Base-by-base conservation (phyloP, 768 basidiomycete genomes). In the Lanmaoa rubissima region DNA sequence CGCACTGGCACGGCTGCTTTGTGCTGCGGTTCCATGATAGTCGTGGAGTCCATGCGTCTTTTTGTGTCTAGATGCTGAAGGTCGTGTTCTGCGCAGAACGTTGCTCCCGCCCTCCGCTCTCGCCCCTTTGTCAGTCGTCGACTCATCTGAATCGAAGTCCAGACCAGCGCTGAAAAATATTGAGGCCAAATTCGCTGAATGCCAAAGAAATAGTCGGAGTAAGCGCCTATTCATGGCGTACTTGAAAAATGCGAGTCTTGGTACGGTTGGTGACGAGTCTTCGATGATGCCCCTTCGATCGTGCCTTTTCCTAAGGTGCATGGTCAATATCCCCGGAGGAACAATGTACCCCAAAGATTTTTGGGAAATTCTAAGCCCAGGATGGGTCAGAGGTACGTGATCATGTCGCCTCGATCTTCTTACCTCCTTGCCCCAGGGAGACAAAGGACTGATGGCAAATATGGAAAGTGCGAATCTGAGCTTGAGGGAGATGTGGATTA, bases 1-100 rank as follows among this genome's bases (percentile, higher is more conserved):
- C 53, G 78, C 98, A 94, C 74, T 92, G 77, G 69, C 88, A 75
- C 21, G 92, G 95, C 75, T 89, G 79, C 65, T 85, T 84, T 35
- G 93, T 92, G 57, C 94, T 98, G 75, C 90, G 87, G 48, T 39
- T 48, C 48, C 58, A 40, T 65, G 54, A 44, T 67, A 92, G 87
- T 61, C 96, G 86, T 55, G 94, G 90, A 36, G 31, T 51, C 58
- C 67, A 67, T 64, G 66, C 56, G 65, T 48, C 39, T 16, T 41
- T 46, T 57, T 58, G 49, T 48, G 55, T 31, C 26, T 13, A 16
- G 13, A 17, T 44, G 19, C 40, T 42, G 10, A 28, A 45, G 40
- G 54, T 55, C 54, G 43, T 59, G 38, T 54, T 39, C 42, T 58
- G 60, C 50, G 44, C 54, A 26, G 45, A 57, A 57, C 48, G 55